phyloP scores from a whole-genome alignment of 305 asterid species.

The Lippia alba region DNA sequence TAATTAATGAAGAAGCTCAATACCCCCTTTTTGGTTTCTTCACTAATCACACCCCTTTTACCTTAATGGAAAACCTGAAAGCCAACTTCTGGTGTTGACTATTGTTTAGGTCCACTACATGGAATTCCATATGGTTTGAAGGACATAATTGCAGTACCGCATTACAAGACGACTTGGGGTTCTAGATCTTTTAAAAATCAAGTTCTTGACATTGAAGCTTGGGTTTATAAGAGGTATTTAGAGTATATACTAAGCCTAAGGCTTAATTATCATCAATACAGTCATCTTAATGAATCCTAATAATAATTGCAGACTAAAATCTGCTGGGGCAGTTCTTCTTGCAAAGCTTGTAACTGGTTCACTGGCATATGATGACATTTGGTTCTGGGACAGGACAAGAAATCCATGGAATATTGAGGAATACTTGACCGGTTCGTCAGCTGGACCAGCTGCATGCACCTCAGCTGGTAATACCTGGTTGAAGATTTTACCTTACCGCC shows the following conservation, averaged over 20 bases:
- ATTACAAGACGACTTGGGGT: slow-evolving; percentile 94
- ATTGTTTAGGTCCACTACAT: slow-evolving; percentile 83
- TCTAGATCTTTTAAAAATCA: slow-evolving; percentile 74
- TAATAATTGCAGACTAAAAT: slow-evolving; percentile 61
- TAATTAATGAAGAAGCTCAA: not conserved
- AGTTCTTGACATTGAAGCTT: slow-evolving; percentile 85
- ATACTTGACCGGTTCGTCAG: slow-evolving; percentile 90
- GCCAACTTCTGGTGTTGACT: slow-evolving; percentile 8
- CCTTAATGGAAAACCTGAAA: slow-evolving; percentile 3
- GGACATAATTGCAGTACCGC: slow-evolving; percentile 91
- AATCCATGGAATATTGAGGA: slow-evolving; percentile 98
- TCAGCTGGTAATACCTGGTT: slow-evolving; percentile 68
- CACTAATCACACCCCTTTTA: not conserved
- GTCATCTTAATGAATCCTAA: slow-evolving; percentile 15
- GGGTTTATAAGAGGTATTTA: slow-evolving; percentile 89
- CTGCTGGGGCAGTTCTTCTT: slow-evolving; percentile 87
- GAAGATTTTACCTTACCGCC: not conserved
- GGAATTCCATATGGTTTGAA: slow-evolving; percentile 96
- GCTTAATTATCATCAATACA: not conserved
- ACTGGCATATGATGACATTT: slow-evolving; percentile 89
- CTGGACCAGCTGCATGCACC: slow-evolving; percentile 93
- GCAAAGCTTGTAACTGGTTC: slow-evolving; percentile 91
- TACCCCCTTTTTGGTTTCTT: not conserved
- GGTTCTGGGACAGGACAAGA: slow-evolving; percentile 96
- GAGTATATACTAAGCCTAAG: slow-evolving; percentile 6